A percentile compares a stretch with the other conserved stretches of the same genome.
phyloP scores from a whole-genome alignment of 73 alveolate genomes.

The Paraurostyla sp. region DNA sequence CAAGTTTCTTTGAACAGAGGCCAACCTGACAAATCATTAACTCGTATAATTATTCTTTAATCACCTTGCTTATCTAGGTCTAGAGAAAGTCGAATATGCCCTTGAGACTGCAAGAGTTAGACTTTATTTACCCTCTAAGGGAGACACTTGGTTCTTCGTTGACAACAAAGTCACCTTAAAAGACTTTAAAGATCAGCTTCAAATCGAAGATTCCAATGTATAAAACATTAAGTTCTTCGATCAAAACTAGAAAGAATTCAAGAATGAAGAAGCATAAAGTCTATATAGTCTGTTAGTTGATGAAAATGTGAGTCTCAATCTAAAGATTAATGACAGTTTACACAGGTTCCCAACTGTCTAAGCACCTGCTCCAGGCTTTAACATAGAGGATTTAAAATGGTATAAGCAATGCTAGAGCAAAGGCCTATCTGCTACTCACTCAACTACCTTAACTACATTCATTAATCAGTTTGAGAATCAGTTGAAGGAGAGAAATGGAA shows the following conservation, averaged over 20 bases:
- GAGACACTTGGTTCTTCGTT: conserved; percentile 65
- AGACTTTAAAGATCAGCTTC: not conserved
- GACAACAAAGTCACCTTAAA: conserved; percentile 53
- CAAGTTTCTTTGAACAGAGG: too few species aligned
- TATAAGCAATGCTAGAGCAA: not conserved
- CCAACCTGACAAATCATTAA: too few species aligned
- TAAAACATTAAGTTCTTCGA: not conserved
- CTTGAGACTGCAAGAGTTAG: conserved; percentile 48
- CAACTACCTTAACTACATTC: conserved; percentile 33
- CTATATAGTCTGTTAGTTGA: conserved; percentile 2
- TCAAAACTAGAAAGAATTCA: not conserved
- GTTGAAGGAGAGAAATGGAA: not conserved
- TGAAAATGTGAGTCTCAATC: not conserved
- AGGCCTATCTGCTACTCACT: not conserved
- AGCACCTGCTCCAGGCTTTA: not conserved
- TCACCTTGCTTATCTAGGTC: not conserved
- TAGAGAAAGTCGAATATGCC: conserved; percentile 51
- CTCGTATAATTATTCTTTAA: too few species aligned
- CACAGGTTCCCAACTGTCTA: conserved; percentile 10
- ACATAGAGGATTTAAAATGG: not conserved
- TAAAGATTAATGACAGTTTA: conserved; percentile 40
- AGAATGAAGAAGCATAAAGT: not conserved
- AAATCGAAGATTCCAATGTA: conserved; percentile 51
- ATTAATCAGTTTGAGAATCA: not conserved
- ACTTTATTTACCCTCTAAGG: conserved; percentile 51